Evolutionary conservation across 2,329 filamentous ascomycete genomes (phyloP).

Genomic region (Stagonosporopsis vannaccii): DNA sequence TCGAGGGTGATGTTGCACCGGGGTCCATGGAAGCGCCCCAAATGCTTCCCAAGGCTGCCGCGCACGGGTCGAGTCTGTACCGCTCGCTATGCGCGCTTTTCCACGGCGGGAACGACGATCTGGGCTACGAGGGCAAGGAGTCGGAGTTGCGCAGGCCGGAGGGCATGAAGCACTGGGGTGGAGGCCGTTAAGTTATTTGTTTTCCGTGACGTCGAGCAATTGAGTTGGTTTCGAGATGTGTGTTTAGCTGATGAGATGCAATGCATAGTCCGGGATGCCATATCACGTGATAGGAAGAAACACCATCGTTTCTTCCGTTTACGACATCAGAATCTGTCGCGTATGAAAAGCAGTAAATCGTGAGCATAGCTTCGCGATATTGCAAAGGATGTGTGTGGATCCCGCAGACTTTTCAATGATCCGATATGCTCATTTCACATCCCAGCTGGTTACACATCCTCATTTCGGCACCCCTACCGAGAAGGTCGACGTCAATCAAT

Average conservation of each 20-base stretch:
- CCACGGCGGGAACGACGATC: slow-evolving; percentile 29
- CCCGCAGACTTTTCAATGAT: background rate
- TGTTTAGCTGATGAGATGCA: background rate
- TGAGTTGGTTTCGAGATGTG: background rate
- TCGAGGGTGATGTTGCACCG: slow-evolving; percentile 46
- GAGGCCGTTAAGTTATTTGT: slow-evolving; percentile 12
- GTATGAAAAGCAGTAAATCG: background rate
- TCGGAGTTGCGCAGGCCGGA: slow-evolving; percentile 40
- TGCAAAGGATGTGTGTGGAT: background rate
- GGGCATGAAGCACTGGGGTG: slow-evolving; percentile 43
- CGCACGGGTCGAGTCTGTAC: slow-evolving; percentile 23
- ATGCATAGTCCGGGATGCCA: background rate
- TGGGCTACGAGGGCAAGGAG: slow-evolving; percentile 48
- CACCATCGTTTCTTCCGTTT: background rate
- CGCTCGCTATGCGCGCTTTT: slow-evolving; percentile 36
- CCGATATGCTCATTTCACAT: background rate
- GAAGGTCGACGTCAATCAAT: background rate
- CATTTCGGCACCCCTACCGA: background rate
- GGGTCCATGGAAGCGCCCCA: slow-evolving; percentile 44
- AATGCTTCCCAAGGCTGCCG: slow-evolving; percentile 39
- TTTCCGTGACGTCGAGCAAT: too few species aligned
- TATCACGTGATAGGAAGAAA: background rate
- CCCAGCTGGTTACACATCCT: background rate
- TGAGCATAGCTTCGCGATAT: background rate
- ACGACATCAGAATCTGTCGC: background rate